Conservation (phyloP, 2,329 filamentous ascomycete species). For the Ophidiomyces ophidiicola region DNA sequence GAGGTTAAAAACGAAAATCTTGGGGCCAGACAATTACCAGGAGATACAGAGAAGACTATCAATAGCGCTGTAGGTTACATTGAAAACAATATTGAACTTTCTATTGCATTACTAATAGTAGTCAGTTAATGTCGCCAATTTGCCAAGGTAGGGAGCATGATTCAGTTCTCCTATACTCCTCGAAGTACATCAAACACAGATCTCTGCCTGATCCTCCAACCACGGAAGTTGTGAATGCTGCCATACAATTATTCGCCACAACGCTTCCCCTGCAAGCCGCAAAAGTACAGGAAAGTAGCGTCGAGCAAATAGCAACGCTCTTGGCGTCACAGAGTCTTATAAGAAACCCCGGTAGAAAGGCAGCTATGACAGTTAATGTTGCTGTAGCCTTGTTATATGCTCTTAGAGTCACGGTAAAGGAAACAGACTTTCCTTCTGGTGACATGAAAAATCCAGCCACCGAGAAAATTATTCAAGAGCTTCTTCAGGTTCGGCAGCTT, state of each 20-base stretch:
- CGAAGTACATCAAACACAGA: slow-evolving; percentile 36
- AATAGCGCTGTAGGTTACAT: slow-evolving; percentile 31
- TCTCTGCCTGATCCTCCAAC: slow-evolving; percentile 62
- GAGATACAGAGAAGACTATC: slow-evolving; percentile 32
- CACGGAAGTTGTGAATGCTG: slow-evolving; percentile 88
- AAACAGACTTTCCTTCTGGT: slow-evolving; percentile 60
- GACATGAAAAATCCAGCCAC: slow-evolving; percentile 63
- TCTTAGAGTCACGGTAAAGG: slow-evolving; percentile 71
- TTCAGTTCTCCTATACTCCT: slow-evolving; percentile 62
- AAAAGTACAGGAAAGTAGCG: slow-evolving; percentile 87
- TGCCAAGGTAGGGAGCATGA: slow-evolving; percentile 82
- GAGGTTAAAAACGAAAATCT: slow-evolving; percentile 35
- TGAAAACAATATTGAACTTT: neutral
- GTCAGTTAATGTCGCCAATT: slow-evolving; percentile 47
- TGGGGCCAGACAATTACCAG: slow-evolving; percentile 26
- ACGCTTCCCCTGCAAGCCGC: slow-evolving; percentile 77
- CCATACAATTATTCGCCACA: slow-evolving; percentile 84
- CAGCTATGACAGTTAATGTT: slow-evolving; percentile 83
- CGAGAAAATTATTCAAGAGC: slow-evolving; percentile 55
- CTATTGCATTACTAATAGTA: neutral
- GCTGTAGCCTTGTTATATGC: slow-evolving; percentile 68
- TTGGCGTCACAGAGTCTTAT: slow-evolving; percentile 68
- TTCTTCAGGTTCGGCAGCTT: slow-evolving; percentile 60
- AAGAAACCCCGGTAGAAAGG: slow-evolving; percentile 74
- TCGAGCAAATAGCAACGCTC: slow-evolving; percentile 87